These are phyloP conservation scores for Candida tropicalis DNA, from an alignment of 1,139 yeast species.

Conservation along the genomic window DNA sequence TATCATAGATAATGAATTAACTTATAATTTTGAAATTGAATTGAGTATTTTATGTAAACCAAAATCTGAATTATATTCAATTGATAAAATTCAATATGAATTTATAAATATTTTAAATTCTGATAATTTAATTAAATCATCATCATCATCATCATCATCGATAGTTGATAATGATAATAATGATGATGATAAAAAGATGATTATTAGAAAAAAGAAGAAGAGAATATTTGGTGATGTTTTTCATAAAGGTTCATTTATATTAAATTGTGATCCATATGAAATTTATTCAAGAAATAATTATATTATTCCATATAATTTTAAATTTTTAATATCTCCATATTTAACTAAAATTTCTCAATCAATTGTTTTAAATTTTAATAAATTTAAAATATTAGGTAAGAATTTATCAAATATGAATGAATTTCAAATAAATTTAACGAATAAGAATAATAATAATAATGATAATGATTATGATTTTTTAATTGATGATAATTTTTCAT, in stretches of 20 bases:
- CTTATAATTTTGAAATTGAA: conserved; percentile 14
- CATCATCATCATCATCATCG: too few relatives aligned
- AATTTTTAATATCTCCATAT: conserved; percentile 42
- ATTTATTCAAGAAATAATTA: conserved; percentile 33
- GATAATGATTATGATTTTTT: conserved; percentile 10
- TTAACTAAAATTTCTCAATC: conserved; percentile 14
- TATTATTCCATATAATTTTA: conserved; percentile 38
- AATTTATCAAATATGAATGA: conserved; percentile 7
- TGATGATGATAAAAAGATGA: neutral
- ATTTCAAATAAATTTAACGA: conserved; percentile 8
- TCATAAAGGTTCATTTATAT: conserved; percentile 19
- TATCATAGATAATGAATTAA: conserved; percentile 14
- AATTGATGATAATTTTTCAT: conserved; percentile 16
- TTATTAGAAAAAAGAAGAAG: neutral
- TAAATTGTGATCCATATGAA: conserved; percentile 35
- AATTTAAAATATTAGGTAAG: conserved; percentile 11
- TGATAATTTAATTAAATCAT: too few relatives aligned
- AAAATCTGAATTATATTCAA: neutral
- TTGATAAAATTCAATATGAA: conserved; percentile 9
- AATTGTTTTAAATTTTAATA: conserved; percentile 23
- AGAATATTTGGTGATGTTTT: too few relatives aligned
- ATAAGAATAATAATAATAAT: too few relatives aligned
- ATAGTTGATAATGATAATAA: too few relatives aligned
- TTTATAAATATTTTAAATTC: conserved; percentile 1
- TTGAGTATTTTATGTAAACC: conserved; percentile 13